Conservation (phyloP, 805 yeast genomes). For the Cyberlindnera americana region DNA sequence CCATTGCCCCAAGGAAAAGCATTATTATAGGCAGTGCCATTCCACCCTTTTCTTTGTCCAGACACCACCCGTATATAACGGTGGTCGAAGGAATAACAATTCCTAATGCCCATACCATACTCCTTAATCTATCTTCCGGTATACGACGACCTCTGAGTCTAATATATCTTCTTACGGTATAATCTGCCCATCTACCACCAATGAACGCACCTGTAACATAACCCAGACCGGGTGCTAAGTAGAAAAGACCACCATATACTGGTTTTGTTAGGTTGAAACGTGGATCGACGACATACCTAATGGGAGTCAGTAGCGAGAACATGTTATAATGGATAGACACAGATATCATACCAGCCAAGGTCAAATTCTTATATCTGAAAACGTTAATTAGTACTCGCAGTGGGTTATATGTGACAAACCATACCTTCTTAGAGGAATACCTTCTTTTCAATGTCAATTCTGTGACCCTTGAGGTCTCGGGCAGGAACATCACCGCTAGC, state of each 20-base stretch:
- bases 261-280: slow-evolving; percentile 47
- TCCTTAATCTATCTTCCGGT: slow-evolving; percentile 50
- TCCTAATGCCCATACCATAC: slow-evolving; percentile 34
- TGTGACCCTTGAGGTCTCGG: slow-evolving; percentile 37
- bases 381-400: slow-evolving; percentile 39
- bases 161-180: slow-evolving; percentile 41
- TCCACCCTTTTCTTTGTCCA: slow-evolving; percentile 43
- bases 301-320: slow-evolving; percentile 53
- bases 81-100: slow-evolving; percentile 43
- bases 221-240: slow-evolving; percentile 56
- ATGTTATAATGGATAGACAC: slow-evolving; percentile 43
- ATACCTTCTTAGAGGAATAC: slow-evolving; percentile 33
- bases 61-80: slow-evolving; percentile 40
- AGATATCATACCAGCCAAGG: slow-evolving; percentile 41
- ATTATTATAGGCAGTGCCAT: slow-evolving; percentile 50
- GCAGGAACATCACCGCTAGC: slow-evolving; percentile 37
- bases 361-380: slow-evolving; percentile 40
- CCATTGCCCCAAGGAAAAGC: slow-evolving; percentile 46
- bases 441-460: slow-evolving; percentile 17
- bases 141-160: slow-evolving; percentile 37
- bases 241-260: slow-evolving; percentile 48
- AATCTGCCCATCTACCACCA: slow-evolving; percentile 54
- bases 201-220: slow-evolving; percentile 45
- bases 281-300: slow-evolving; percentile 53
- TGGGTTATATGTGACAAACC: slow-evolving; percentile 45